Evolutionary conservation across 805 yeast genomes (phyloP).

Genomic region (Starmera quercuum): DNA sequence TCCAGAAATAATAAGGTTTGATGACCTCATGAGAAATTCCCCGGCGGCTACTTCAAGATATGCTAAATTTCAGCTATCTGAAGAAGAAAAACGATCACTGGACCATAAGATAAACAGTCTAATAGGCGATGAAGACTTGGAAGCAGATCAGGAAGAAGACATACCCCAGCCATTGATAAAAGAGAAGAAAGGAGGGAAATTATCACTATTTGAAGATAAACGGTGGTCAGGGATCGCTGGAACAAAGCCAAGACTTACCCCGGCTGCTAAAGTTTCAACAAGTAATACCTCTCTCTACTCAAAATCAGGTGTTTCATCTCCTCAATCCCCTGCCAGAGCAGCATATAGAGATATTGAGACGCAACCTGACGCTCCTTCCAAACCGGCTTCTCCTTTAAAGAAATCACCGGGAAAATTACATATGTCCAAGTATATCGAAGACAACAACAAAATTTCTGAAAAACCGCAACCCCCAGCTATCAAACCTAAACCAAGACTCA

Average conservation of each 20-base stretch:
- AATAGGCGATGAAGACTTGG: constrained; percentile 6
- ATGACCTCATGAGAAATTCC: constrained; percentile 12
- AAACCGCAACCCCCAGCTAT: not conserved
- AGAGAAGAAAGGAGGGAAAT: constrained; percentile 7
- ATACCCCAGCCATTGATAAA: constrained; percentile 2
- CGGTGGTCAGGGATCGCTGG: constrained; percentile 6
- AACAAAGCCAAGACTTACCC: constrained; percentile 4
- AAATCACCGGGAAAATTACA: constrained; percentile 14
- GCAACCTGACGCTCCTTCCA: not conserved
- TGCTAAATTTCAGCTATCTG: constrained; percentile 14
- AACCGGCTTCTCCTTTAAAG: constrained; percentile 6
- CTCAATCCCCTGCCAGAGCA: not conserved
- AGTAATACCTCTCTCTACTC: not conserved
- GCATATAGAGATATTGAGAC: not conserved
- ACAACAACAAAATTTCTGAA: not conserved
- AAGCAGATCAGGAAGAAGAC: not conserved
- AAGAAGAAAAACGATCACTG: constrained; percentile 11
- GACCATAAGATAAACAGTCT: constrained; percentile 10
- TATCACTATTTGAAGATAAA: not conserved
- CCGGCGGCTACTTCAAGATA: constrained; percentile 6
- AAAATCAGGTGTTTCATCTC: not conserved
- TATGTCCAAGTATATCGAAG: constrained; percentile 1
- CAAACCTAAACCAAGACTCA: not conserved
- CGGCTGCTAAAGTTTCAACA: constrained; percentile 1
- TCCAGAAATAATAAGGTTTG: constrained; percentile 18